phyloP scores from a whole-genome alignment of 768 basidiomycete genomes.

The Neoboletus magnificus region DNA sequence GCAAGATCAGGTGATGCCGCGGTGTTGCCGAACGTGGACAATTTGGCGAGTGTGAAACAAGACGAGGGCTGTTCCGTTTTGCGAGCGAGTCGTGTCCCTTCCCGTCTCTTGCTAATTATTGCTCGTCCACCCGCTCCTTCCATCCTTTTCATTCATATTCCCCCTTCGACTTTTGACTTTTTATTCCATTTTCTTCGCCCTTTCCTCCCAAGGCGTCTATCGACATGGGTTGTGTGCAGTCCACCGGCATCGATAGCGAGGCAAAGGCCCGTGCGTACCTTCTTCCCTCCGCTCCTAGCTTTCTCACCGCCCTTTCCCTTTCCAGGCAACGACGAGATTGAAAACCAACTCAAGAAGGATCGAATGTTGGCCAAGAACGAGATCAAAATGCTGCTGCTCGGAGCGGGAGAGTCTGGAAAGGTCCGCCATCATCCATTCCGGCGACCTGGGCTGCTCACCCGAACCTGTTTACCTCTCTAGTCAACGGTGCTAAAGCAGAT shows the following conservation, averaged over 20 bases:
- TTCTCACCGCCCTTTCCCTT: not conserved
- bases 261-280: conserved; percentile 73
- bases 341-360: conserved; percentile 88
- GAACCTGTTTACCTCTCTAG: conserved; percentile 30
- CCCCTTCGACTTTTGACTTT: not conserved
- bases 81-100: not conserved
- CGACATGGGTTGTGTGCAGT: conserved; percentile 73
- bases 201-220: not conserved
- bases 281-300: not conserved
- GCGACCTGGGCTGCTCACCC: not conserved
- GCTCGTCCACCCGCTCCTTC: conserved; percentile 23
- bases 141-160: conserved; percentile 11
- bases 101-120: conserved; percentile 28
- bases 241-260: conserved; percentile 68
- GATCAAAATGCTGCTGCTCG: conserved; percentile 93
- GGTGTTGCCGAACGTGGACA: conserved; percentile 18
- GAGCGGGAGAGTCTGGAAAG: conserved; percentile 97
- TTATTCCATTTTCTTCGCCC: not conserved
- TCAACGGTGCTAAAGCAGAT: conserved; percentile 95
- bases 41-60: conserved; percentile 10
- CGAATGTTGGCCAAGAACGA: conserved; percentile 87
- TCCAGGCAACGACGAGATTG: conserved; percentile 88
- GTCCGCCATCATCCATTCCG: conserved; percentile 36
- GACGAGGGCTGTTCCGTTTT: conserved; percentile 13
- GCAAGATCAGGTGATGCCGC: conserved; percentile 15